These are phyloP conservation scores for Leishmania major DNA, from an alignment of 208 protist genomes.

Conservation along the genomic window DNA sequence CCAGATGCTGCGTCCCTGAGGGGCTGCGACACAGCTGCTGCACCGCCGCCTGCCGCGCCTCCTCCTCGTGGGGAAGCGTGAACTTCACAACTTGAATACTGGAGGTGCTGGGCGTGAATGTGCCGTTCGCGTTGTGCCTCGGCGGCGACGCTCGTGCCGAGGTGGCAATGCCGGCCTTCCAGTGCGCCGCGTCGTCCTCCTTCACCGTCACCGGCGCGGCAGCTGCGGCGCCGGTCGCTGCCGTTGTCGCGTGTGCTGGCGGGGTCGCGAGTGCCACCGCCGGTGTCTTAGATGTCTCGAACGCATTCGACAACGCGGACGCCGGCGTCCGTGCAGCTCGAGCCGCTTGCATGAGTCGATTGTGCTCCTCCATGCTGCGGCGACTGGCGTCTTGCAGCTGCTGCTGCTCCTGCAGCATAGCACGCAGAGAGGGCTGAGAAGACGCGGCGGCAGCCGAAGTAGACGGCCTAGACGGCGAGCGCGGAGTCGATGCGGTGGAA, in stretches of 20 bases:
- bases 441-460: background rate
- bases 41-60: constrained; percentile 67
- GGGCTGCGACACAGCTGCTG: constrained; percentile 56
- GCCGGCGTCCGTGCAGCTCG: background rate
- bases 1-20: constrained; percentile 51
- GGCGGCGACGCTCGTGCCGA: background rate
- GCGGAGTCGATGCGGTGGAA: background rate
- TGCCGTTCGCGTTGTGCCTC: background rate
- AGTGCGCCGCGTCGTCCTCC: background rate
- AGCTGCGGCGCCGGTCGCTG: background rate
- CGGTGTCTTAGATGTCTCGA: constrained; percentile 4
- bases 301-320: background rate
- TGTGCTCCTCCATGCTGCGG: constrained; percentile 41
- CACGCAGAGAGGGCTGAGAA: constrained; percentile 39
- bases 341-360: constrained; percentile 41
- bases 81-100: constrained; percentile 75
- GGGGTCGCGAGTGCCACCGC: background rate
- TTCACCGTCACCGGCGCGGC: background rate
- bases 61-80: constrained; percentile 49
- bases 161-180: background rate
- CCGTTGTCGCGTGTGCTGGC: background rate
- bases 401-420: constrained; percentile 71
- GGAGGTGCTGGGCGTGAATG: background rate
- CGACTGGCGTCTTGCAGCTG: constrained; percentile 46
- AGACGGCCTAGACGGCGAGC: background rate